phyloP scores from a whole-genome alignment of 2,329 filamentous ascomycete genomes.

The Ophiostoma sp. region DNA sequence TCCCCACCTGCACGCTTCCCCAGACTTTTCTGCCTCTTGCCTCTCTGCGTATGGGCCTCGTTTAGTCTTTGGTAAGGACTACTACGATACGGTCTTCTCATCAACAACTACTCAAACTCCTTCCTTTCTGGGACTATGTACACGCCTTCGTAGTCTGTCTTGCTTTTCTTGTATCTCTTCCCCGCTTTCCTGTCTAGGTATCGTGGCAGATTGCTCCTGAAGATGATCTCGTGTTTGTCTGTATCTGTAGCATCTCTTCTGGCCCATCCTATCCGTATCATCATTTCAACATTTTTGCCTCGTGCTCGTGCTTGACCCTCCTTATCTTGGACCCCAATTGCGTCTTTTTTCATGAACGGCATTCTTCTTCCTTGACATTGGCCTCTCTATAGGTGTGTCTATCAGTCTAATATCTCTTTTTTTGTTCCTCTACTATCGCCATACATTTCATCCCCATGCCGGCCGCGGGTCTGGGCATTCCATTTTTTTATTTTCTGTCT shows the following conservation, averaged over 20 bases:
- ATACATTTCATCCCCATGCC: not conserved
- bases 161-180: not conserved
- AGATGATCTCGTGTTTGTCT: not conserved
- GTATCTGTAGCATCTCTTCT: not conserved
- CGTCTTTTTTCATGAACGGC: not conserved
- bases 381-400: not conserved
- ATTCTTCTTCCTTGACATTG: no score
- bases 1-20: not conserved
- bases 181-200: not conserved
- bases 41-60: not conserved
- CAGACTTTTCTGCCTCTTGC: not conserved
- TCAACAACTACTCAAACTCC: not conserved
- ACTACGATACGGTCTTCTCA: not conserved
- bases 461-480: not conserved
- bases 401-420: not conserved
- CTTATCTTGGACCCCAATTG: conserved; percentile 17
- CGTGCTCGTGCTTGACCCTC: not conserved
- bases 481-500: not conserved
- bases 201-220: not conserved
- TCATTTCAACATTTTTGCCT: not conserved
- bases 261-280: not conserved
- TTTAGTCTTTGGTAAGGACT: not conserved
- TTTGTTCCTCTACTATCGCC: not conserved
- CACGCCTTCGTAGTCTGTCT: not conserved
- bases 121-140: not conserved